phyloP scores from a whole-genome alignment of 1,284 basidiomycete species.

The Coniferiporia sulphurascens region DNA sequence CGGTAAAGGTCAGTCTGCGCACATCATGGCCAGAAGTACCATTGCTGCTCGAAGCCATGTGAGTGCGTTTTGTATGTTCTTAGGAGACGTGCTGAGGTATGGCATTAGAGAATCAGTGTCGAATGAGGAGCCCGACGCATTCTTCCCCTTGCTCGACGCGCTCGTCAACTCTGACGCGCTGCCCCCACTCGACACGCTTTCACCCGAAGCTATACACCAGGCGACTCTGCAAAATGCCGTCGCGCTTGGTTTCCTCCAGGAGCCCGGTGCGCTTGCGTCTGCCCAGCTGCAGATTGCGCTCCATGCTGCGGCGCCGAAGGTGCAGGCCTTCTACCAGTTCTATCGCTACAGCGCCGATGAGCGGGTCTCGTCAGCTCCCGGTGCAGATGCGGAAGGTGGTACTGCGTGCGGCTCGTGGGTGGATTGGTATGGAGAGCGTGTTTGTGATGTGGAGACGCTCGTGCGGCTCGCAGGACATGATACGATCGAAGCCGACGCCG shows the following conservation, averaged over 20 bases:
- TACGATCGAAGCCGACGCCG: conserved; percentile 36
- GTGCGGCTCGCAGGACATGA: conserved; percentile 52
- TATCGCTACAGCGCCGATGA: conserved; percentile 38
- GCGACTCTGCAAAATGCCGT: conserved; percentile 48
- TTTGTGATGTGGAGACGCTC: conserved; percentile 68
- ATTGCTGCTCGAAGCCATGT: conserved; percentile 80
- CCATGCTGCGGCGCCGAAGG: conserved; percentile 63
- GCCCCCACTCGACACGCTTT: conserved; percentile 31
- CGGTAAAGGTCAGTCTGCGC: conserved; percentile 72
- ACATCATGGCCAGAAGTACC: conserved; percentile 80
- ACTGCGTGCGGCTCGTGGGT: conserved; percentile 74
- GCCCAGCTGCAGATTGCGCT: conserved; percentile 63
- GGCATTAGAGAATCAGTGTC: conserved; percentile 52
- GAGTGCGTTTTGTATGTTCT: conserved; percentile 29
- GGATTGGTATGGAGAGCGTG: conserved; percentile 77
- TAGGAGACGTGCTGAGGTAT: conserved; percentile 6
- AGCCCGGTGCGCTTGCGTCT: conserved; percentile 43
- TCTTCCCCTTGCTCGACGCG: conserved; percentile 64
- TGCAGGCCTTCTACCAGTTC: conserved; percentile 69
- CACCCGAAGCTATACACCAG: conserved; percentile 51
- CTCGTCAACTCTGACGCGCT: conserved; percentile 49
- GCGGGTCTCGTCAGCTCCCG: conserved; percentile 27
- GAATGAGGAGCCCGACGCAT: conserved; percentile 60
- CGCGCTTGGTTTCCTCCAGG: conserved; percentile 41
- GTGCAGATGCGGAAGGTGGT: conserved; percentile 20